These are phyloP conservation scores for Cymodocea nodosa DNA, from an alignment of 116 monocot genomes.

Conservation along the genomic window DNA sequence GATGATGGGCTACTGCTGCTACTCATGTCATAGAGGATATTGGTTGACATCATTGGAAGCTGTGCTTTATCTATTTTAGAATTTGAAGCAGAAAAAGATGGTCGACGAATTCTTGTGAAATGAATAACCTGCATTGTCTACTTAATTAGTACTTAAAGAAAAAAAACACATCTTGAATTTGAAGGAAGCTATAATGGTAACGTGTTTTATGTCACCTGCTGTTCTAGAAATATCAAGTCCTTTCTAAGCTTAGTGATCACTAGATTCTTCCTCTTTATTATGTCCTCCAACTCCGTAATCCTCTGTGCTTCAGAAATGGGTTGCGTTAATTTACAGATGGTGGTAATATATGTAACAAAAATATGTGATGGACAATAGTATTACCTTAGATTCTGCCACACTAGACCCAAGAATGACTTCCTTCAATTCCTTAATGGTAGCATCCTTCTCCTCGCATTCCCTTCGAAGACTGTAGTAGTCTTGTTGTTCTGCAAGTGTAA, in stretches of 20 bases:
- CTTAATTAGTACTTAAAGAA: neutral
- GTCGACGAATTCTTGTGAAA: slow-evolving; percentile 39
- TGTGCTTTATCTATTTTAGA: slow-evolving; percentile 1
- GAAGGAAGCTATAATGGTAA: neutral
- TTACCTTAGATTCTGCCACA: slow-evolving; percentile 58
- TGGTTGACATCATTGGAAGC: slow-evolving; percentile 50
- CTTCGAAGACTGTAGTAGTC: slow-evolving; percentile 57
- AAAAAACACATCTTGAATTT: neutral
- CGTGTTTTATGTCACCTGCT: slow-evolving; percentile 29
- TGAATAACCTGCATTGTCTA: slow-evolving; percentile 37
- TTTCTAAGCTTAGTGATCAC: slow-evolving; percentile 63
- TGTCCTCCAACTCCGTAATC: slow-evolving; percentile 65
- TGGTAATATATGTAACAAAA: neutral
- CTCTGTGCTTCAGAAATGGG: slow-evolving; percentile 27
- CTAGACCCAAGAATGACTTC: slow-evolving; percentile 33
- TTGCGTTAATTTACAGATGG: neutral
- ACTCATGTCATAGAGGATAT: slow-evolving; percentile 86
- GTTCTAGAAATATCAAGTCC: slow-evolving; percentile 52
- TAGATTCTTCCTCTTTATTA: slow-evolving; percentile 68
- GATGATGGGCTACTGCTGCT: slow-evolving; percentile 72
- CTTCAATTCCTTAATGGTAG: slow-evolving; percentile 51
- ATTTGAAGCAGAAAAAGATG: slow-evolving; percentile 20
- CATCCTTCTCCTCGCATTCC: slow-evolving; percentile 87
- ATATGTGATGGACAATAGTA: neutral
- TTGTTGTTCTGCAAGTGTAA: slow-evolving; percentile 49